phyloP scores from a whole-genome alignment of 1,284 basidiomycete species.

The Ganoderma leucocontextum region DNA sequence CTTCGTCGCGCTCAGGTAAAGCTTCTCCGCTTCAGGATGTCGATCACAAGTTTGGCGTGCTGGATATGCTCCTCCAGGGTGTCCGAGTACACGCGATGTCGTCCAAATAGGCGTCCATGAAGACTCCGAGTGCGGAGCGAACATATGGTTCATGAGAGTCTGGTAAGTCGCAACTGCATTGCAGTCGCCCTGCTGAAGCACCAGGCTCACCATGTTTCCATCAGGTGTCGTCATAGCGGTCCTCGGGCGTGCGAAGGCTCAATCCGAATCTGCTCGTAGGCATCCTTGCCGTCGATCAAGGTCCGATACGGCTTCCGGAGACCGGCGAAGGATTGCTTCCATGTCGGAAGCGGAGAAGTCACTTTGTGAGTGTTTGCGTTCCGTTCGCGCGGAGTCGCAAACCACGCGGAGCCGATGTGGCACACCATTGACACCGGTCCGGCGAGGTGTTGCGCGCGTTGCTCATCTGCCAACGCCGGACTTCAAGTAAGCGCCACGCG shows the following conservation, averaged over 20 bases:
- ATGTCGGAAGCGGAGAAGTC: constrained; percentile 22
- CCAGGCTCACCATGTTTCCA: constrained; percentile 41
- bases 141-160: neutral
- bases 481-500: constrained; percentile 39
- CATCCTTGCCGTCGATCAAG: constrained; percentile 19
- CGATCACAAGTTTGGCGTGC: constrained; percentile 35
- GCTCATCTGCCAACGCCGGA: neutral
- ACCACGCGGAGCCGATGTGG: constrained; percentile 25
- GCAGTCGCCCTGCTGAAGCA: constrained; percentile 45
- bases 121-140: constrained; percentile 31
- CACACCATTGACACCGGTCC: constrained; percentile 9
- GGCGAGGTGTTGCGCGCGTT: constrained; percentile 6
- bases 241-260: constrained; percentile 11
- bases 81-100: constrained; percentile 24
- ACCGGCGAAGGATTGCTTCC: constrained; percentile 36
- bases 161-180: constrained; percentile 42
- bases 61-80: constrained; percentile 38
- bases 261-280: constrained; percentile 21
- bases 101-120: constrained; percentile 28
- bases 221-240: constrained; percentile 31
- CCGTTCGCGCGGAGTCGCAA: constrained; percentile 33
- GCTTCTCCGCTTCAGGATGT: constrained; percentile 34
- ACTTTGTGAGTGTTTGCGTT: constrained; percentile 43
- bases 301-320: constrained; percentile 10
- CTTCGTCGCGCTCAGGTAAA: constrained; percentile 39